Conservation (phyloP, 495 filamentous ascomycete genomes). For the Friedmanniomyces simplex region DNA sequence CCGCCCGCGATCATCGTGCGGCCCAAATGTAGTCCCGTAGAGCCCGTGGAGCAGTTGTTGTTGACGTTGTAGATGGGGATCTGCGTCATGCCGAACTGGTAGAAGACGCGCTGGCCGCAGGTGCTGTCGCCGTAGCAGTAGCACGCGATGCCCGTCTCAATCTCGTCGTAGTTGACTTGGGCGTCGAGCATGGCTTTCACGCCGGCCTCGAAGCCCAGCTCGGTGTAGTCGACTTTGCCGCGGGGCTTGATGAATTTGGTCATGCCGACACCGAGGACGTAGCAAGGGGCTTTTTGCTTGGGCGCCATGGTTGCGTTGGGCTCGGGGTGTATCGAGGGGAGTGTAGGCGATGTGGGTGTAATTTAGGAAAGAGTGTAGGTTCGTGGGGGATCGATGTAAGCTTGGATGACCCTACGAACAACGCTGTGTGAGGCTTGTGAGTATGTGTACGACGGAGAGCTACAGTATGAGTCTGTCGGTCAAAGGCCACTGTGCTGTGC, state of each 20-base stretch:
- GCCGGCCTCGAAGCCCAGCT: constrained; percentile 89
- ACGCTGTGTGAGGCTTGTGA: no score
- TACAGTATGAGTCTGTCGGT: no score
- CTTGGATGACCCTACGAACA: no score
- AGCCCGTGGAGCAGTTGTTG: constrained; percentile 83
- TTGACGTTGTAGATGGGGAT: constrained; percentile 78
- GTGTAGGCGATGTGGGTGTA: not conserved
- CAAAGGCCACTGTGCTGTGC: no score
- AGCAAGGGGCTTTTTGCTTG: constrained; percentile 29
- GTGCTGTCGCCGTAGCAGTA: constrained; percentile 93
- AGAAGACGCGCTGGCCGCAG: constrained; percentile 93
- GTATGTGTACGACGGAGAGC: no score
- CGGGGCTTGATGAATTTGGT: constrained; percentile 98
- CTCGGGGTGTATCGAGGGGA: not conserved
- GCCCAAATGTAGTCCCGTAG: constrained; percentile 76
- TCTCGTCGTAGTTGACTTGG: constrained; percentile 90
- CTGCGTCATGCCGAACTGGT: constrained; percentile 89
- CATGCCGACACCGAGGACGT: constrained; percentile 95
- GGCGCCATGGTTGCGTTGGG: constrained; percentile 3
- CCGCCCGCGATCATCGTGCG: constrained; percentile 70
- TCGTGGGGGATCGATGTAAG: no score
- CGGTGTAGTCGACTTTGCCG: constrained; percentile 79
- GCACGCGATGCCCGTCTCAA: constrained; percentile 92
- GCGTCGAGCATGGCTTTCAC: constrained; percentile 94
- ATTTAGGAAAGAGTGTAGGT: no score